Conservation (phyloP, 1,139 yeast genomes). For the Pichia sp. region DNA sequence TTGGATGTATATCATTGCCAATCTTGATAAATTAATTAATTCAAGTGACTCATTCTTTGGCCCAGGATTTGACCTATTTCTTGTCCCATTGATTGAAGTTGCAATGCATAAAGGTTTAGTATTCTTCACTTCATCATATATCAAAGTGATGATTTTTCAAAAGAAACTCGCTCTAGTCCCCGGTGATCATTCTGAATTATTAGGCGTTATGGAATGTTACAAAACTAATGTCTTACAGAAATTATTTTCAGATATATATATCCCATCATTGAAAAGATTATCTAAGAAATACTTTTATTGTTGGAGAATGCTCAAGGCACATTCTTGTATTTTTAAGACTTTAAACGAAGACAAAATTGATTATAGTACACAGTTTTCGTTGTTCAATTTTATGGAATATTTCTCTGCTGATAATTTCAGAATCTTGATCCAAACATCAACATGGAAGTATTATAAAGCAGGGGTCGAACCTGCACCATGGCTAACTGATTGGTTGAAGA, state of each 20-base stretch:
- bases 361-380: conserved; percentile 1
- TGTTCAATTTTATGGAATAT: conserved; percentile 19
- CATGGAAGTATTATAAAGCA: conserved; percentile 2
- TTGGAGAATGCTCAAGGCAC: conserved; percentile 51
- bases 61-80: conserved; percentile 28
- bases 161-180: conserved; percentile 14
- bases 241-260: conserved; percentile 3
- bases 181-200: neutral
- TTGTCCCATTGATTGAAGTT: conserved; percentile 30
- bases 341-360: conserved; percentile 26
- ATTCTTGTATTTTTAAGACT: conserved; percentile 40
- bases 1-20: conserved; percentile 21
- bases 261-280: conserved; percentile 16
- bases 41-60: conserved; percentile 27
- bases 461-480: neutral
- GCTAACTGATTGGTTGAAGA: conserved; percentile 7
- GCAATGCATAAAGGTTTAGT: conserved; percentile 19
- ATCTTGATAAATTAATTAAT: conserved; percentile 23
- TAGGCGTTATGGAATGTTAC: neutral
- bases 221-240: conserved; percentile 1
- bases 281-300: conserved; percentile 52
- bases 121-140: conserved; percentile 19
- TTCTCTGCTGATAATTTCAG: conserved; percentile 20
- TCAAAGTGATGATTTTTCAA: conserved; percentile 15
- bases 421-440: neutral